Percentiles rank a stretch among this genome's conserved stretches.
Evolutionary conservation across 441 rosid genomes (phyloP).

Genomic region (Syzygium malaccense): DNA sequence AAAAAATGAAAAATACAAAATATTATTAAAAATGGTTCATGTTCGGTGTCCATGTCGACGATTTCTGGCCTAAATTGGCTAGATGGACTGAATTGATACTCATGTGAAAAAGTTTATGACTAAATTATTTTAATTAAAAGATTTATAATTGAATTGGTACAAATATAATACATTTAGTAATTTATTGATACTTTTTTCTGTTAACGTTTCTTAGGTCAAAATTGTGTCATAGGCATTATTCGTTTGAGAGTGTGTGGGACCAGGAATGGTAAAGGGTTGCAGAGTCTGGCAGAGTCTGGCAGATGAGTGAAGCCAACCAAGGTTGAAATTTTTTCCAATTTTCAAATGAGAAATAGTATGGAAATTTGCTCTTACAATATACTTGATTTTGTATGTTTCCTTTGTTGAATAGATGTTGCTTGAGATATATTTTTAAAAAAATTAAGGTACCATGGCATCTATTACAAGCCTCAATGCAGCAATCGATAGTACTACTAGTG

Average conservation of each 20-base stretch:
- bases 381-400: not conserved
- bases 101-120: too few relatives aligned
- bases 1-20: too few relatives aligned
- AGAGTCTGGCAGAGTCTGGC: not conserved
- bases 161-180: too few relatives aligned
- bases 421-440: not conserved
- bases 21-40: too few relatives aligned
- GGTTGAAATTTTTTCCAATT: not conserved
- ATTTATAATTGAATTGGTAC: too few relatives aligned
- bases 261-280: not conserved
- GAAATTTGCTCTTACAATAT: not conserved
- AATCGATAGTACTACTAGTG: rapidly evolving
- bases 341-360: not conserved
- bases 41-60: too few relatives aligned
- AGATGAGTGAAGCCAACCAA: not conserved
- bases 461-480: not conserved
- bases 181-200: too few relatives aligned
- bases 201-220: not conserved
- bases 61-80: too few relatives aligned
- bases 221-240: not conserved
- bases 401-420: not conserved
- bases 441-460: not conserved
- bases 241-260: not conserved
- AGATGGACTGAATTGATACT: too few relatives aligned
- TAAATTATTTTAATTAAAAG: too few relatives aligned